phyloP scores from a whole-genome alignment of 345 rosid species.

The Gossypium stocksii region DNA sequence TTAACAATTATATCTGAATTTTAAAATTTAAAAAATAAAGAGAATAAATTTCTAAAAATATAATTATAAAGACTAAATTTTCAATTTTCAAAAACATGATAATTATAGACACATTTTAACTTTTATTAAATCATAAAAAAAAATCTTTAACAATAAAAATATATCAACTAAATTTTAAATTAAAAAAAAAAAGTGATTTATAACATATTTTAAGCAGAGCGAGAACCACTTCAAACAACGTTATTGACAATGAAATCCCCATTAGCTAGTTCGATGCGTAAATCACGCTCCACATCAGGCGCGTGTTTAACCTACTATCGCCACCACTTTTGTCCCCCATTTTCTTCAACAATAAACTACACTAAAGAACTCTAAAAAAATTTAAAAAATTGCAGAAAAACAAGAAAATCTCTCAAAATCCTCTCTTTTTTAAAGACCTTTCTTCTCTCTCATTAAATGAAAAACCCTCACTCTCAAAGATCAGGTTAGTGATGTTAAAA shows the following conservation, averaged over 20 bases:
- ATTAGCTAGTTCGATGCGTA: neutral
- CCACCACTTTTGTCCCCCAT: neutral
- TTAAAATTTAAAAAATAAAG: too few species aligned
- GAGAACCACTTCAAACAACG: neutral
- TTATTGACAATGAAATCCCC: too few species aligned
- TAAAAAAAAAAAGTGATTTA: too few species aligned
- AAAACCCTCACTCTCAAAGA: neutral
- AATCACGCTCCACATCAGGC: neutral
- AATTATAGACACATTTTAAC: too few species aligned
- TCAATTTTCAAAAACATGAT: too few species aligned
- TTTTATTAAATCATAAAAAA: too few species aligned
- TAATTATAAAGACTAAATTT: too few species aligned
- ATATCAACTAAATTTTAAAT: too few species aligned
- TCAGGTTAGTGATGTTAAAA: neutral
- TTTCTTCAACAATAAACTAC: neutral
- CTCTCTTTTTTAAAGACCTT: neutral
- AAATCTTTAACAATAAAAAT: too few species aligned
- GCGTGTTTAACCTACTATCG: neutral
- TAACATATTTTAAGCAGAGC: neutral
- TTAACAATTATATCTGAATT: accelerated
- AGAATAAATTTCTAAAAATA: too few species aligned
- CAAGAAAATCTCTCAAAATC: neutral
- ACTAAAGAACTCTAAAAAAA: neutral
- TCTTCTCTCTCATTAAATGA: neutral
- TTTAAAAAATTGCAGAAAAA: neutral